Percentiles rank a stretch among this genome's conserved stretches.
These are phyloP conservation scores for Coniella vitis DNA, from an alignment of 2,329 filamentous ascomycete genomes.

Conservation along the genomic window DNA sequence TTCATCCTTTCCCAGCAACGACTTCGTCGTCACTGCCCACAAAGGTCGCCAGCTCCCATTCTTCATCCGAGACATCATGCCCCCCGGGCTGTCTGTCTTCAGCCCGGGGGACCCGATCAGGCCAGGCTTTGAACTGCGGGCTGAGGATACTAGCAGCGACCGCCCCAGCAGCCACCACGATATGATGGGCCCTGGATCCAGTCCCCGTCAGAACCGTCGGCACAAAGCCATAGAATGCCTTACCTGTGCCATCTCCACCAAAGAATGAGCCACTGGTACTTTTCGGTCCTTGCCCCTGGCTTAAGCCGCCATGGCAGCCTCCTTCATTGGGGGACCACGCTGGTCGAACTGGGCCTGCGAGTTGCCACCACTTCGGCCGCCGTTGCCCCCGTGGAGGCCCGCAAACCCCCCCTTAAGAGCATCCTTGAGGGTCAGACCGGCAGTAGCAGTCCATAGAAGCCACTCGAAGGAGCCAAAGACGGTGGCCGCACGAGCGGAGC, in stretches of 20 bases:
- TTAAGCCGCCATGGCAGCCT: conserved; percentile 22
- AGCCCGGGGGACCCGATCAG: conserved; percentile 15
- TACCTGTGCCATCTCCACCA: background rate
- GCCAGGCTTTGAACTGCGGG: conserved; percentile 11
- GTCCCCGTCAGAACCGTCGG: background rate
- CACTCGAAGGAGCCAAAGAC: conserved; percentile 49
- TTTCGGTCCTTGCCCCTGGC: background rate
- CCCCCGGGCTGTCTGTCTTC: conserved; percentile 2
- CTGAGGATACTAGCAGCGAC: too few relatives aligned
- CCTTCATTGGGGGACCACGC: conserved; percentile 30
- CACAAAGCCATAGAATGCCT: conserved; percentile 3
- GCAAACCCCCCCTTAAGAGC: conserved; percentile 37
- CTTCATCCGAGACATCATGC: background rate
- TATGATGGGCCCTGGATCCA: background rate
- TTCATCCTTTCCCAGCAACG: conserved; percentile 10
- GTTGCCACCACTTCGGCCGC: background rate
- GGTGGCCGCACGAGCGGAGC: conserved; percentile 46
- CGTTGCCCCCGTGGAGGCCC: conserved; percentile 3
- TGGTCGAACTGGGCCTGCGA: conserved; percentile 33
- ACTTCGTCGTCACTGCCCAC: conserved; percentile 12
- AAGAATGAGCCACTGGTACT: background rate
- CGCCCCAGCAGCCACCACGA: background rate
- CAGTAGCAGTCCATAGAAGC: conserved; percentile 44
- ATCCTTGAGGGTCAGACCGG: conserved; percentile 38
- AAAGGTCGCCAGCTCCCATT: conserved; percentile 15